Conservation (phyloP, 805 yeast species). For the Teunomyces aglyptinius region DNA sequence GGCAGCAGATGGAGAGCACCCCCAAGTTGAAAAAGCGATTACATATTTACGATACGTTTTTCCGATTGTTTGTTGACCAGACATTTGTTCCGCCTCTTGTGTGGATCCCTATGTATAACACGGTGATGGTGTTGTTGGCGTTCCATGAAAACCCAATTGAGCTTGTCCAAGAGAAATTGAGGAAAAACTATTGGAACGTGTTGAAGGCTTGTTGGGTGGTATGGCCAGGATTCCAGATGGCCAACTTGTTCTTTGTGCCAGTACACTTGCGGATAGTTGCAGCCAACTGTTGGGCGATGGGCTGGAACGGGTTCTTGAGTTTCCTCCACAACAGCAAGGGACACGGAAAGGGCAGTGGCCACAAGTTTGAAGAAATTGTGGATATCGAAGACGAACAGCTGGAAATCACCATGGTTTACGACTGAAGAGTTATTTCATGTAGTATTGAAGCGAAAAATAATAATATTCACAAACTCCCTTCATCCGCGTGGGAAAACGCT, state of each 20-base stretch:
- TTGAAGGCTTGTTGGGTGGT: constrained; percentile 41
- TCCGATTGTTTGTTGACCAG: constrained; percentile 36
- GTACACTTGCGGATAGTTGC: constrained; percentile 38
- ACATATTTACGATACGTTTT: constrained; percentile 21
- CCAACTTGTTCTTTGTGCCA: constrained; percentile 38
- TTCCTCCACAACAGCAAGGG: constrained; percentile 48
- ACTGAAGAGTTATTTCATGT: constrained; percentile 3
- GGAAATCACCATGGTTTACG: constrained; percentile 35
- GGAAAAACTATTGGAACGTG: constrained; percentile 41
- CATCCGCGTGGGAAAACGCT: too few species aligned
- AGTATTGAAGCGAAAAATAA: too few species aligned
- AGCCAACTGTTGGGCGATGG: constrained; percentile 39
- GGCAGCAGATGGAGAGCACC: constrained; percentile 8
- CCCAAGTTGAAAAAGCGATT: constrained; percentile 9
- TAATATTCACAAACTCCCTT: too few species aligned
- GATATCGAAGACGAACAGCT: constrained; percentile 38
- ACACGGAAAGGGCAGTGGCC: constrained; percentile 39
- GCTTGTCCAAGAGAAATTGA: constrained; percentile 30
- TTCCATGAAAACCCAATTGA: constrained; percentile 34
- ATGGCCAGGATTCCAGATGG: constrained; percentile 41
- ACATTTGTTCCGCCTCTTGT: constrained; percentile 35
- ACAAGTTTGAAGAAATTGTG: constrained; percentile 35
- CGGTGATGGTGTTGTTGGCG: constrained; percentile 37
- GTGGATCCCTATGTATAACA: constrained; percentile 44
- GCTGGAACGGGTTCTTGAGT: constrained; percentile 45